Base-by-base conservation (phyloP, 1,284 basidiomycete species). In the Irpex sp. region DNA sequence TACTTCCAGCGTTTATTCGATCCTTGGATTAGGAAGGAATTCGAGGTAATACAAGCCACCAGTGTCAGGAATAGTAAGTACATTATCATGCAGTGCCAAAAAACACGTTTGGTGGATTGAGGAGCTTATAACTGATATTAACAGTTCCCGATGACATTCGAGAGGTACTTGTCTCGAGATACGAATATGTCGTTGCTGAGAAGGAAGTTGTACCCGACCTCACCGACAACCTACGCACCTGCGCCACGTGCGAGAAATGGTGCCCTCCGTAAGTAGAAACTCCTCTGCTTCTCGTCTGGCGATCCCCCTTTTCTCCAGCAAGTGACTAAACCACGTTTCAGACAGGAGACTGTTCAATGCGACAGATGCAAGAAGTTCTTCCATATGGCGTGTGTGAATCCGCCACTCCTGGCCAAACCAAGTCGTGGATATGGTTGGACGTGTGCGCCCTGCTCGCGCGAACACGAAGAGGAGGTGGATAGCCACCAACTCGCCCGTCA, bases 391-490 rank as follows among this genome's bases (percentile, higher is more conserved):
- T 99, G 97, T 72, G 89, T 98, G 59, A 90, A 90, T 65, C 97
- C 97, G 21, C 96, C 97, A 1, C 81, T 99, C n/a, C 78, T 84
- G n/a, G 91, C 92, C 3, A 98, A 98, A 76, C 97, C 97, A 1
- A 94, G 95, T 17, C 89, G 95, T 67, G 97, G 97, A 26, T 98
- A 98, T 77, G 95, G 94, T 37, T 99, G 97, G 97, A 95, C 94
- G 3, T 99, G 97, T 70, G 93, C 93, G 0, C 92, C 94, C 0
- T 98, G 97, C 75, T 93, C 95, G 2, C 85, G 88, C 58, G 84
- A 87, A 69, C 92, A 97, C 71, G 94, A 94, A 69, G 91, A 95
- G 70, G 90, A 94, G 71, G 93, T 96, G 36, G 92, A 93, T 68
- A 84, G 84, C 63, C 87, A 87, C 68, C 85, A 87, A 33, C 79